phyloP scores from a whole-genome alignment of 1,284 basidiomycete genomes.

The Ganoderma boninense region DNA sequence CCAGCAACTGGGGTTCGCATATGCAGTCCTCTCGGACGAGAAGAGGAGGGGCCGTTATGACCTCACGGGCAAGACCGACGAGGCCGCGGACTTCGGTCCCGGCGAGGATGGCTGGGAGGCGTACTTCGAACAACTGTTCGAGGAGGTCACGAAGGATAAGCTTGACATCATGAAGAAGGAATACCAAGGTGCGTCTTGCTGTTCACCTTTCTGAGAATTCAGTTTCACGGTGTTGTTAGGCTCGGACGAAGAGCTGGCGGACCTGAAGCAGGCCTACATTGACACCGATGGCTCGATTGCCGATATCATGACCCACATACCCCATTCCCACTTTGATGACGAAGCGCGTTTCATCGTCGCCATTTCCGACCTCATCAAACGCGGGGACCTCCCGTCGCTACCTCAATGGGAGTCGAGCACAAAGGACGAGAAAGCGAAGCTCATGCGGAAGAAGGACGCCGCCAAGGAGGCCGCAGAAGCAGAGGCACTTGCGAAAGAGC shows the following conservation, averaged over 20 bases:
- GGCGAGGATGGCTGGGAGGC: conserved; percentile 91
- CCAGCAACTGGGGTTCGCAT: conserved; percentile 92
- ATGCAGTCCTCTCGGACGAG: conserved; percentile 85
- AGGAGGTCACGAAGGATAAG: conserved; percentile 83
- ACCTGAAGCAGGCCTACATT: conserved; percentile 79
- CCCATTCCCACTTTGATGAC: conserved; percentile 84
- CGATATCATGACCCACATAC: conserved; percentile 84
- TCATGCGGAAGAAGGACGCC: conserved; percentile 77
- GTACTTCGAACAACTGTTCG: conserved; percentile 91
- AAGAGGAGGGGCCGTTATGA: conserved; percentile 82
- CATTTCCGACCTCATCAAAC: conserved; percentile 73
- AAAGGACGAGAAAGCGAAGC: conserved; percentile 81
- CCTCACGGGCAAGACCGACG: conserved; percentile 83
- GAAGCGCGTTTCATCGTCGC: conserved; percentile 83
- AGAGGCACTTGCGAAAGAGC: conserved; percentile 84
- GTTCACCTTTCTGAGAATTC: not conserved
- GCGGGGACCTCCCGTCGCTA: conserved; percentile 65
- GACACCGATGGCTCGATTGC: conserved; percentile 75
- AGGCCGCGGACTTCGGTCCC: conserved; percentile 74
- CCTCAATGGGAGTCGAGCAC: conserved; percentile 75
- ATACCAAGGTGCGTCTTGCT: conserved; percentile 78
- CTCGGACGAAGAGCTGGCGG: conserved; percentile 83
- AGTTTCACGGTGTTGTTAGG: conserved; percentile 56
- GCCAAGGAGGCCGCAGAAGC: conserved; percentile 87
- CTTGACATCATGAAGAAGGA: conserved; percentile 90